phyloP scores from a whole-genome alignment of 1,284 basidiomycete species.

The Trichosporon ovoides region DNA sequence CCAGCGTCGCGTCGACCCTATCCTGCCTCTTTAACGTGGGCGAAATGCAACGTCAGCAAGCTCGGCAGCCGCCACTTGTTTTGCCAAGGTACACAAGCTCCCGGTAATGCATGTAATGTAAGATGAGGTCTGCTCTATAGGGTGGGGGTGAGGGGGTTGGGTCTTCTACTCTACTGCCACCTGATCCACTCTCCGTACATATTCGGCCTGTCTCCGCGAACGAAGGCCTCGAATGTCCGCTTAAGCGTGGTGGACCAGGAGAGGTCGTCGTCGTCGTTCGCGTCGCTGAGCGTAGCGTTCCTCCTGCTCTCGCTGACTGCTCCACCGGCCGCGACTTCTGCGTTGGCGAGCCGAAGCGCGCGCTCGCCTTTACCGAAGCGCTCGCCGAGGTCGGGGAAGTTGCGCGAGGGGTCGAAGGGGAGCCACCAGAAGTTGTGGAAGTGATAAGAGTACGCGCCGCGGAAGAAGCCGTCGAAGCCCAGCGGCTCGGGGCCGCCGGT shows the following conservation, averaged over 20 bases:
- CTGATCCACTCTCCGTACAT: constrained; percentile 78
- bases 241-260: constrained; percentile 87
- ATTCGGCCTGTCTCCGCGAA: constrained; percentile 79
- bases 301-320: not conserved
- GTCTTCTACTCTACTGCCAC: constrained; percentile 40
- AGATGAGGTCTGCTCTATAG: constrained; percentile 4
- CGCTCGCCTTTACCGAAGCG: constrained; percentile 69
- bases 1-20: no score
- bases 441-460: constrained; percentile 78
- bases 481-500: constrained; percentile 67
- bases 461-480: constrained; percentile 80
- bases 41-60: no score
- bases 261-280: constrained; percentile 62
- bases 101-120: constrained; percentile 6
- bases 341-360: constrained; percentile 48
- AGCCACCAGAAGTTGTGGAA: constrained; percentile 90
- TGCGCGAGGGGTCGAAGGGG: constrained; percentile 78
- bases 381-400: constrained; percentile 84
- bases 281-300: constrained; percentile 28
- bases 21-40: no score
- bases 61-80: not conserved
- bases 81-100: constrained; percentile 1
- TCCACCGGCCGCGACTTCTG: constrained; percentile 9
- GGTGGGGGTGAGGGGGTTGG: not conserved
- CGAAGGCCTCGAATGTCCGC: constrained; percentile 80